Percentiles rank a stretch among this genome's conserved stretches.
Conservation (phyloP, 306 rosid species). For the Abrus pulchellus region DNA sequence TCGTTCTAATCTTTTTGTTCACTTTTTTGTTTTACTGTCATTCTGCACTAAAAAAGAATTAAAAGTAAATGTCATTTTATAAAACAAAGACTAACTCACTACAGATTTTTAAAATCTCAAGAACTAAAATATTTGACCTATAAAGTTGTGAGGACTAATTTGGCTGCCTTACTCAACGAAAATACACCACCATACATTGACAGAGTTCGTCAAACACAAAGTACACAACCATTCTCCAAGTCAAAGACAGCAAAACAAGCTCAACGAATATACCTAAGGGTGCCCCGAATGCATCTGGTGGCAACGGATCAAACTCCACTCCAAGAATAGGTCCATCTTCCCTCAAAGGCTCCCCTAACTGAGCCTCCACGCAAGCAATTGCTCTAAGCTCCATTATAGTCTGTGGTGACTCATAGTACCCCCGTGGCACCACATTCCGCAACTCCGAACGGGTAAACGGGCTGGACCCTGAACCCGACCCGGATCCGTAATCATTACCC, state of each 20-base stretch:
- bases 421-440: slow-evolving; percentile 63
- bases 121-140: too few species aligned
- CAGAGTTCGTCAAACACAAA: slow-evolving; percentile 22
- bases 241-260: slow-evolving; percentile 24
- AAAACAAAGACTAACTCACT: too few species aligned
- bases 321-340: slow-evolving; percentile 95
- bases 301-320: slow-evolving; percentile 89
- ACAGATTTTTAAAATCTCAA: too few species aligned
- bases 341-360: slow-evolving; percentile 91
- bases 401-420: slow-evolving; percentile 78
- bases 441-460: slow-evolving; percentile 68
- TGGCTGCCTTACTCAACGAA: background rate
- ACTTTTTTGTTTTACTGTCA: too few species aligned
- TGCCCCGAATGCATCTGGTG: slow-evolving; percentile 98
- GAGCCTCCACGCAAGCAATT: slow-evolving; percentile 93
- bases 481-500: slow-evolving; percentile 87
- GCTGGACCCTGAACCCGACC: slow-evolving; percentile 95
- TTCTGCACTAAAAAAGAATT: too few species aligned
- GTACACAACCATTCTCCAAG: slow-evolving; percentile 19
- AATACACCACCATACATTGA: slow-evolving; percentile 19
- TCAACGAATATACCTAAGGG: slow-evolving; percentile 70
- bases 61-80: too few species aligned
- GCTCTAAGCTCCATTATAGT: slow-evolving; percentile 83
- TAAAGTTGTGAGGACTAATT: too few species aligned
- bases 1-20: too few species aligned